Evolutionary conservation across 1,139 yeast genomes (phyloP).

Genomic region (Debaryomyces singareniensis): DNA sequence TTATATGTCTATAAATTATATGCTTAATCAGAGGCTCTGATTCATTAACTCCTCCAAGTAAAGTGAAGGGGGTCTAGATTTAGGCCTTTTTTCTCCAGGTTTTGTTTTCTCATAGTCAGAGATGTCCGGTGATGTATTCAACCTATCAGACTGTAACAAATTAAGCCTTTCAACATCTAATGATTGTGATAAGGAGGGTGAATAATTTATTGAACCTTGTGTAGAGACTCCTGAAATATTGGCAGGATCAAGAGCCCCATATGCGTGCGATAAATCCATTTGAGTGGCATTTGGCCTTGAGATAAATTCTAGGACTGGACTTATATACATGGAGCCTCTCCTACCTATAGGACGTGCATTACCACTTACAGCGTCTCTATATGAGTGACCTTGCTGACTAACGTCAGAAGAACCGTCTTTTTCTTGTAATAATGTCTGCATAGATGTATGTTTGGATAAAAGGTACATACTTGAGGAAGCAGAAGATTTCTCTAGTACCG

Average conservation of each 20-base stretch:
- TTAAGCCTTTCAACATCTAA: not conserved
- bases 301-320: conserved; percentile 25
- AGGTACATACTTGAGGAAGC: conserved; percentile 7
- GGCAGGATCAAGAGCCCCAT: no score
- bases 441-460: conserved; percentile 8
- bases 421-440: conserved; percentile 4
- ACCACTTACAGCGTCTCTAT: conserved; percentile 13
- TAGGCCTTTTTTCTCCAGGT: no score
- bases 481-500: conserved; percentile 17
- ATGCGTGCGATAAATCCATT: no score
- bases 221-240: no score
- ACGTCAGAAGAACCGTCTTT: conserved; percentile 1
- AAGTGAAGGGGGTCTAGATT: conserved; percentile 1
- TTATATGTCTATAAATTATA: no score
- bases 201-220: no score
- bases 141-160: not conserved
- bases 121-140: not conserved
- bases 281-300: conserved; percentile 8
- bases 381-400: conserved; percentile 18
- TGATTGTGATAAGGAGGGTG: not conserved
- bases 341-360: conserved; percentile 9
- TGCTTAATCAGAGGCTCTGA: no score
- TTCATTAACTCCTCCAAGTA: not conserved
- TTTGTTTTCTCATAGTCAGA: not conserved
- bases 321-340: conserved; percentile 30